Evolutionary conservation across 768 basidiomycete species (phyloP).

Genomic region (Gyrodon lividus): DNA sequence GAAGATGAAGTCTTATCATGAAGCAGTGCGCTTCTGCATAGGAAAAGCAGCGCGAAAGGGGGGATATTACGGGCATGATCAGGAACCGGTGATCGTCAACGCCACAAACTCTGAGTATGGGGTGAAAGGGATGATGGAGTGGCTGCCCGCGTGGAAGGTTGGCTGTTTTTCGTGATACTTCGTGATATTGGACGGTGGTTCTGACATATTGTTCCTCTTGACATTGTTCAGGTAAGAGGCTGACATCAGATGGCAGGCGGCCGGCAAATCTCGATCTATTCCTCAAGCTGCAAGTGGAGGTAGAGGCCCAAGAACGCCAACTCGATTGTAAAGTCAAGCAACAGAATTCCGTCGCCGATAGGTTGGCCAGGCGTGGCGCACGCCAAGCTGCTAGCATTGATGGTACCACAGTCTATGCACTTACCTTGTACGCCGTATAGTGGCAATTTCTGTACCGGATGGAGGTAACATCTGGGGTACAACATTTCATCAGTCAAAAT

Average conservation of each 20-base stretch:
- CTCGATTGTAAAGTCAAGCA: constrained; percentile 17
- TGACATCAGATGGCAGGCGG: neutral
- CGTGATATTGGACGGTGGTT: neutral
- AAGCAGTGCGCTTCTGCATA: neutral
- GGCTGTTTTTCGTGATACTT: neutral
- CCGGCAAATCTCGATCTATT: constrained; percentile 9
- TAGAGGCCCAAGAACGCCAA: neutral
- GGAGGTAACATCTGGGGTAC: neutral
- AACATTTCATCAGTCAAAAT: neutral
- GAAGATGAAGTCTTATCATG: constrained; percentile 1
- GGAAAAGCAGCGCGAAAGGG: neutral
- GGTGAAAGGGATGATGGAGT: constrained; percentile 34
- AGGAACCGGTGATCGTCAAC: constrained; percentile 14
- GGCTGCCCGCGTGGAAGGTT: constrained; percentile 34
- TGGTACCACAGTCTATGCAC: no score
- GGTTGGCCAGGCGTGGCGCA: constrained; percentile 16
- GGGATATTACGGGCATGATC: neutral
- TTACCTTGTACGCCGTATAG: no score
- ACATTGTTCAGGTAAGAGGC: neutral
- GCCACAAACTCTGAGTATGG: constrained; percentile 36
- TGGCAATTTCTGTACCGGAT: no score
- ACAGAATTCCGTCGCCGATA: constrained; percentile 25
- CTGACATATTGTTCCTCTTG: neutral
- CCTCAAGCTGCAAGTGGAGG: constrained; percentile 1
- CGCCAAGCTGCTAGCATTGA: neutral